Conservation (phyloP, 2,329 filamentous ascomycete genomes). For the Hymenoscyphus albidus region DNA sequence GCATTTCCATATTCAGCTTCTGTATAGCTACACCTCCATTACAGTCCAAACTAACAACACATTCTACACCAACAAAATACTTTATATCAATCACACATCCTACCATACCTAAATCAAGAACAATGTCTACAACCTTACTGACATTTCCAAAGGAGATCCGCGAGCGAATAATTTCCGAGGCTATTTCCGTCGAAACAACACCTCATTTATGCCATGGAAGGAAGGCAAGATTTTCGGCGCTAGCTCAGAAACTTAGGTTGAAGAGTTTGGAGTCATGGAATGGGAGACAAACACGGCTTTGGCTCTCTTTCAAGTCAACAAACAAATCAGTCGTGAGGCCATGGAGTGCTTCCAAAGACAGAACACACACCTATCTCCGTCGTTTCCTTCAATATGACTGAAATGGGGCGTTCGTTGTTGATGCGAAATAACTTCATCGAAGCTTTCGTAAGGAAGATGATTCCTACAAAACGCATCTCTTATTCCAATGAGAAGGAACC, state of each 20-base stretch:
- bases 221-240: too few relatives aligned
- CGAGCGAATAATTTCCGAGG: neutral
- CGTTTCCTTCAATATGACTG: neutral
- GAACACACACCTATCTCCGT: neutral
- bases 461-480: neutral
- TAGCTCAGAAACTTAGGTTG: too few relatives aligned
- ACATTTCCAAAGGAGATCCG: neutral
- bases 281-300: neutral
- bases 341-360: neutral
- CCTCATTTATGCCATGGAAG: neutral
- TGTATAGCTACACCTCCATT: too few relatives aligned
- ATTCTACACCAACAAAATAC: neutral
- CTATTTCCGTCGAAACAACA: neutral
- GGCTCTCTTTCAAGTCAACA: neutral
- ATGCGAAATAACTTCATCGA: neutral
- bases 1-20: too few relatives aligned
- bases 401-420: too few relatives aligned
- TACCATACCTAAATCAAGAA: neutral
- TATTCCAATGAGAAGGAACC: neutral
- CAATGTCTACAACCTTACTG: neutral
- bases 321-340: neutral
- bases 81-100: neutral
- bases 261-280: neutral
- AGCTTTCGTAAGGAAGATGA: neutral
- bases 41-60: neutral